Evolutionary conservation across 176 grass and related monocot genomes (phyloP).

Genomic region (Alopecurus myosuroides): DNA sequence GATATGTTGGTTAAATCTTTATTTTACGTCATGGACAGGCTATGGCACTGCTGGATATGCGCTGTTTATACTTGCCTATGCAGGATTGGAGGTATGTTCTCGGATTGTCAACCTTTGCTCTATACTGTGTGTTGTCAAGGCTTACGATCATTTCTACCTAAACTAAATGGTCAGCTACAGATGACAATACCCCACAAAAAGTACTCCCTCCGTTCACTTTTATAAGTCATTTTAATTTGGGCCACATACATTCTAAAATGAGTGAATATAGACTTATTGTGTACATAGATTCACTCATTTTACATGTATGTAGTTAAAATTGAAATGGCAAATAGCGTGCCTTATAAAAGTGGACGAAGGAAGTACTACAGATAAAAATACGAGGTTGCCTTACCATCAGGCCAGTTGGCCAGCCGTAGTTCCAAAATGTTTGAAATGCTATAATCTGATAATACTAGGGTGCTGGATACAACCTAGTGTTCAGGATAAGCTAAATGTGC

Average conservation of each 20-base stretch:
- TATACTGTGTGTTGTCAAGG: neutral
- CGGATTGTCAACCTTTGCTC: neutral
- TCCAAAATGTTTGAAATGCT: neutral
- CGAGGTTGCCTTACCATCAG: neutral
- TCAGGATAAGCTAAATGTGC: neutral
- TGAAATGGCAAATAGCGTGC: too few relatives aligned
- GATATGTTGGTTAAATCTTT: neutral
- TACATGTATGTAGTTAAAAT: too few relatives aligned
- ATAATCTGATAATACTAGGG: neutral
- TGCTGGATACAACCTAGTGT: neutral
- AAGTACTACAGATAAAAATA: neutral
- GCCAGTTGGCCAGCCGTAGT: neutral
- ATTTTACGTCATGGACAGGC: constrained; percentile 41
- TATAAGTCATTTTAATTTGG: too few relatives aligned
- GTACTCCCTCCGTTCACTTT: too few relatives aligned
- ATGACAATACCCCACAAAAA: neutral
- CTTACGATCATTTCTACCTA: neutral
- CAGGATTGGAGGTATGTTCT: constrained; percentile 80
- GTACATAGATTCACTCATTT: too few relatives aligned
- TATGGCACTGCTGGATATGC: constrained; percentile 96
- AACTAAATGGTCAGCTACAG: neutral
- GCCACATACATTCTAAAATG: too few relatives aligned
- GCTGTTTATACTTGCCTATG: constrained; percentile 85
- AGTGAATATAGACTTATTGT: too few relatives aligned
- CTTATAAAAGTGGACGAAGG: too few relatives aligned